Evolutionary conservation across 2,329 filamentous ascomycete species (phyloP), one percentile per base, ranked within the genome.

Genomic region (Elsinoe ampelina): DNA sequence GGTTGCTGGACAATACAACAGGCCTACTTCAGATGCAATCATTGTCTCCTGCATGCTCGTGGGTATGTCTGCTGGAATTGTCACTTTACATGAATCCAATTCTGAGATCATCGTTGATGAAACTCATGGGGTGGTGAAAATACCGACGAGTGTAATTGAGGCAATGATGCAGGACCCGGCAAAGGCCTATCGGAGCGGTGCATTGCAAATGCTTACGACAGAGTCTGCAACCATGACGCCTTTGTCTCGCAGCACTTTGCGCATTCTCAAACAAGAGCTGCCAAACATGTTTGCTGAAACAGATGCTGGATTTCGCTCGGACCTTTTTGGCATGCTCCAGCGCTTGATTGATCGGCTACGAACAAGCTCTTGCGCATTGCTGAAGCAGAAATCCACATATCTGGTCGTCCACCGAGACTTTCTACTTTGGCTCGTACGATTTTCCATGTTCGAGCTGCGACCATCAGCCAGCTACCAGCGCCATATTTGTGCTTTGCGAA

Each of bases 381-480:
- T 38, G n/a, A 47, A 61, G 84, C 83, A 20, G 80, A 84, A 8
- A 81, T 55, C 59, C 42, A 50, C 45, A 58, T 12, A 47, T 11
- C 30, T 73, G 72, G 63, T 70, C 32, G 76, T 75, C 59, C 86
- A 84, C 64, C 70, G 80, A 34, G 69, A 72, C 0, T 95, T 95
- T 64, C 63, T 95, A n/a, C 67, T 69, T 1, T 91, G 87, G 83
- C 95, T 92, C 66, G 64, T 88, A 1, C 65, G 72, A 1, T 93
- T 95, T 62, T 70, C 96, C 5, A 78, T 82, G 55, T 73, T 75
- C 36, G 90, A 97, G 64, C 73, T 98, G 19, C 80, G 82, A 2
- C 84, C 90, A 2, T 91, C 86, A 1, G 83, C 88, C 13, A 93
- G 91, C 10, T 98, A 97, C 66, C 91, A 95, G 67, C 82, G 90